A percentile compares a stretch with the other conserved stretches of the same genome.
Conservation (phyloP, 1,284 basidiomycete species). For the Ustilago lituana region DNA sequence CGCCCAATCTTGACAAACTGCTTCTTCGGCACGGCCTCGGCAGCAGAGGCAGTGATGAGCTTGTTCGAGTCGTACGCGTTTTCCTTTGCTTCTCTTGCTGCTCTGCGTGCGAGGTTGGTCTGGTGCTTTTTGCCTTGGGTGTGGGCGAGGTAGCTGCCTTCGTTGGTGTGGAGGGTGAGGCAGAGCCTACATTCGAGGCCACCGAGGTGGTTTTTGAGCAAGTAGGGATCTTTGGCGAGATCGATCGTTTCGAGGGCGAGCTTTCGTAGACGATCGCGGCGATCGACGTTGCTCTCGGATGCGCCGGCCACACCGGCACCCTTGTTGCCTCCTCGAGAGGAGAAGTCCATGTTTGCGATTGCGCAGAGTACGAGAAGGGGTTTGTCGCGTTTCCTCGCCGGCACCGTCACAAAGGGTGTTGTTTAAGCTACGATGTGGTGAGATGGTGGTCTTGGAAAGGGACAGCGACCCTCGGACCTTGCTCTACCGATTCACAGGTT, state of each 20-base stretch:
- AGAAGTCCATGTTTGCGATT: constrained; percentile 58
- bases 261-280: constrained; percentile 91
- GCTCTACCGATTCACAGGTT: too few species aligned
- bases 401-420: too few species aligned
- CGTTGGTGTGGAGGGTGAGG: constrained; percentile 96
- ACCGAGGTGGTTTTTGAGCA: constrained; percentile 94
- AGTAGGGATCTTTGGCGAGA: constrained; percentile 84
- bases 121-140: constrained; percentile 99
- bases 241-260: constrained; percentile 72
- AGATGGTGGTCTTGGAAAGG: background rate
- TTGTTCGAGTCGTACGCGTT: constrained; percentile 62
- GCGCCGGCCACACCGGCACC: constrained; percentile 74
- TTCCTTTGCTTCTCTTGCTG: constrained; percentile 93
- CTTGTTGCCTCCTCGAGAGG: constrained; percentile 67
- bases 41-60: constrained; percentile 71
- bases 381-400: too few species aligned
- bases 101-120: constrained; percentile 94
- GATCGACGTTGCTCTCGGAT: constrained; percentile 92
- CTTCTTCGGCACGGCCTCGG: constrained; percentile 55
- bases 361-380: background rate
- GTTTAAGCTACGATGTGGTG: too few species aligned
- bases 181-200: constrained; percentile 98
- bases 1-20: constrained; percentile 93
- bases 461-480: too few species aligned
- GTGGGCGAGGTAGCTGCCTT: constrained; percentile 98